These are phyloP conservation scores for Lactarius sp. DNA, from an alignment of 768 basidiomycete genomes.

Conservation along the genomic window DNA sequence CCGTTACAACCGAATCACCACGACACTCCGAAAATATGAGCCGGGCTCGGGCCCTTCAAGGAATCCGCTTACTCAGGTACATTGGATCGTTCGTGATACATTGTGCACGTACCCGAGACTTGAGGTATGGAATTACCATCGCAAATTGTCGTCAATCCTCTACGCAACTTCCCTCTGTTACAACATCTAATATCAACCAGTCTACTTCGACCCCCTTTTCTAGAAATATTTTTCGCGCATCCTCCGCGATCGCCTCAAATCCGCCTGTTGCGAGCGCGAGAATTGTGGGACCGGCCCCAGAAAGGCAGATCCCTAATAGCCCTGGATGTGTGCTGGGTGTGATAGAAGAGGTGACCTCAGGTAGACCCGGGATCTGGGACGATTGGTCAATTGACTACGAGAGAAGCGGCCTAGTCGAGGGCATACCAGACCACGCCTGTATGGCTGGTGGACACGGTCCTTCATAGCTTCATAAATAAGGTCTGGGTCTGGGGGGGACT, in stretches of 20 bases:
- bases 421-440: conserved; percentile 79
- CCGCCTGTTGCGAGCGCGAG: conserved; percentile 85
- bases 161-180: conserved; percentile 38
- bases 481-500: conserved; percentile 86
- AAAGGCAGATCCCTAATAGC: conserved; percentile 94
- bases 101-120: background rate
- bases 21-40: background rate
- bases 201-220: conserved; percentile 74
- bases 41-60: background rate
- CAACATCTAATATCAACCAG: conserved; percentile 81
- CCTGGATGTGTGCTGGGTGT: conserved; percentile 90
- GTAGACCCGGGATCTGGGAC: conserved; percentile 86
- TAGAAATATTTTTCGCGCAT: conserved; percentile 70
- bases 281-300: conserved; percentile 96
- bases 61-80: no score
- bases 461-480: conserved; percentile 99
- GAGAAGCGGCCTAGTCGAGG: conserved; percentile 1
- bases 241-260: conserved; percentile 81
- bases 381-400: background rate
- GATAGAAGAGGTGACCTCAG: conserved; percentile 83
- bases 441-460: conserved; percentile 95
- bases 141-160: conserved; percentile 4
- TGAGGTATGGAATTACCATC: background rate
- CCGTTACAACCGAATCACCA: background rate
- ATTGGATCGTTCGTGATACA: background rate